A percentile compares a stretch with the other conserved stretches of the same genome.
Conservation (phyloP, 768 basidiomycete species). For the Tremella yokohamensis region DNA sequence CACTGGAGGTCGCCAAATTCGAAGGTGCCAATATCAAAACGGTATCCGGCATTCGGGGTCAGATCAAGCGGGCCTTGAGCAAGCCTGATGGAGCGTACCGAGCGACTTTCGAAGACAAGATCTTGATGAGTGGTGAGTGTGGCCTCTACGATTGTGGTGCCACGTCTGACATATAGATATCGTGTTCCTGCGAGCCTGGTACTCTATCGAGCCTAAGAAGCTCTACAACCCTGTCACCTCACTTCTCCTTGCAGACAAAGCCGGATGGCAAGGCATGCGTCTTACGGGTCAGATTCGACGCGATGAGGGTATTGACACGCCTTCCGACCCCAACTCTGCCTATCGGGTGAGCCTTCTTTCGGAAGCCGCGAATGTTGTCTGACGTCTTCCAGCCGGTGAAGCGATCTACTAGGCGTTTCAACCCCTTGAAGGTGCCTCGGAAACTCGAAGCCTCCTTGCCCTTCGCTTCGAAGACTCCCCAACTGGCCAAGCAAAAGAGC, state of each 20-base stretch:
- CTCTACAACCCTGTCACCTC: constrained; percentile 97
- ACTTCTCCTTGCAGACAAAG: constrained; percentile 75
- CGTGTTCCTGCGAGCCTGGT: constrained; percentile 94
- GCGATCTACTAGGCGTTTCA: constrained; percentile 78
- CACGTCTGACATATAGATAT: constrained; percentile 63
- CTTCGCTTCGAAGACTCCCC: constrained; percentile 85
- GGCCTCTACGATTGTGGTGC: neutral
- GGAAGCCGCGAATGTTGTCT: neutral
- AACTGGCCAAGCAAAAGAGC: constrained; percentile 67
- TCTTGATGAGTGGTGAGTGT: constrained; percentile 83
- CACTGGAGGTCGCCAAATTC: constrained; percentile 95
- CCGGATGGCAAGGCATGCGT: constrained; percentile 89
- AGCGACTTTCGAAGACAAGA: constrained; percentile 97
- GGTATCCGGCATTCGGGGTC: constrained; percentile 91
- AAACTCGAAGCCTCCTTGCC: constrained; percentile 88
- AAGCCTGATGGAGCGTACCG: constrained; percentile 94
- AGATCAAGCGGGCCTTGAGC: constrained; percentile 91
- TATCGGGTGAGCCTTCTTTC: constrained; percentile 61
- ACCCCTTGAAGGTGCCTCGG: constrained; percentile 78
- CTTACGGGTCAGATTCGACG: constrained; percentile 86
- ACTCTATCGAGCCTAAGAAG: constrained; percentile 87
- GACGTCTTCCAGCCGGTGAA: constrained; percentile 57
- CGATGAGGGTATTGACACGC: constrained; percentile 80
- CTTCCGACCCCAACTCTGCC: constrained; percentile 72
- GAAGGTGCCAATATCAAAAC: constrained; percentile 96